Base-by-base conservation (phyloP, 495 filamentous ascomycete species). In the Penicillium herquei region DNA sequence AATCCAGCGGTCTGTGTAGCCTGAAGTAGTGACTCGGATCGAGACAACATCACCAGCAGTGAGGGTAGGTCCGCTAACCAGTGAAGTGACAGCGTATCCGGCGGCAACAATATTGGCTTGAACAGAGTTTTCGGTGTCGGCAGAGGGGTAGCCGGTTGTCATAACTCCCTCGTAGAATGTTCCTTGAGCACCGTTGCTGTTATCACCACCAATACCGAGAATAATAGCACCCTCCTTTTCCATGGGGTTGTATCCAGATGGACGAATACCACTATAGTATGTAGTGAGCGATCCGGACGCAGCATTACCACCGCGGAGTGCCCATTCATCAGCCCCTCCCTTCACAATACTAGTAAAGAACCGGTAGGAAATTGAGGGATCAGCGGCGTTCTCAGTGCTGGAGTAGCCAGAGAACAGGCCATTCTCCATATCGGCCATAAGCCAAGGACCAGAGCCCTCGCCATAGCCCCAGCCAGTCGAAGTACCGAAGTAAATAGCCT, bases 341-440 rank as follows among this genome's bases (percentile, higher is more conserved):
- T 85, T 85, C 49, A 84, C 51, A n/a, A 67, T 56, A 0, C 81
- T 66, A 31, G 74, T 83, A 55, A 82, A 48, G 59, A 85, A 85
- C 0, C 82, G 77, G 54, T 63, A 73, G 18, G 70, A 67, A 49
- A 81, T 63, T 0, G 80, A 75, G 31, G 78, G 75, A 55, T 84
- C 76, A 8, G 45, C 71, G 3, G 69, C 16, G 57, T 84, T 85
- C 40, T 70, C 49, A 3, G 41, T 52, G 18, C 69, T 16, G 58
- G 59, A 76, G 1, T 10, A 6, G 16, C 80, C 80, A 14, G 81
- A 82, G 75, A 83, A 84, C 40, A 84, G 62, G 16, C 75, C 75
- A 54, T 84, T 83, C 70, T 85, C 81, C 1, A 85, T 71, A 75
- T 85, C 82, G 32, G 78, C 82, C 81, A 84, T 83, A 58, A 85